Conservation (phyloP, 106 monocot species). For the Dendrobium nobile region DNA sequence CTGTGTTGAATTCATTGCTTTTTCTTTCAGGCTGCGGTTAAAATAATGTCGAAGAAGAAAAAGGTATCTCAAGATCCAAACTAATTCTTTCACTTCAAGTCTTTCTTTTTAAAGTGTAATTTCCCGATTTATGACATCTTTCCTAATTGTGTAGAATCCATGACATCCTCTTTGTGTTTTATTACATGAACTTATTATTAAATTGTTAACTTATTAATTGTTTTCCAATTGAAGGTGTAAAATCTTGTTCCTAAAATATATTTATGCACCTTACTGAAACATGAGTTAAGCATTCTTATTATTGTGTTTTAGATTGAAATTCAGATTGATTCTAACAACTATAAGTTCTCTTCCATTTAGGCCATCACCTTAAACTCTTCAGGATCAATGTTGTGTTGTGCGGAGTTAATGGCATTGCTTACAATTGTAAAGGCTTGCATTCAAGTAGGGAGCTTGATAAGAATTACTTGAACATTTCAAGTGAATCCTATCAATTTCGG, state of each 20-base stretch:
- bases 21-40: constrained; percentile 65
- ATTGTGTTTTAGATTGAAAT: not conserved
- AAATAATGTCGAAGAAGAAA: constrained; percentile 94
- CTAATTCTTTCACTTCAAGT: not conserved
- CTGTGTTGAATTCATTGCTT: not conserved
- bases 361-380: not conserved
- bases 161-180: not conserved
- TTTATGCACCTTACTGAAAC: not conserved
- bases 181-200: too few species aligned
- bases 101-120: not conserved
- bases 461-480: too few species aligned
- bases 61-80: constrained; percentile 37
- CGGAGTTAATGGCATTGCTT: not conserved
- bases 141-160: not conserved
- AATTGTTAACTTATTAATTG: too few species aligned
- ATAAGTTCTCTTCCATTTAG: not conserved
- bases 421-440: not conserved
- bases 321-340: not conserved
- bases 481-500: too few species aligned
- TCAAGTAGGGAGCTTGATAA: not conserved
- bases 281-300: not conserved
- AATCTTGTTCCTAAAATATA: not conserved
- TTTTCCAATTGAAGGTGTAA: not conserved
- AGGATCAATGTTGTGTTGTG: not conserved
- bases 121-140: not conserved